Percentiles rank a stretch among this genome's conserved stretches.
Evolutionary conservation across 176 grass and related monocot genomes (phyloP).

Genomic region (Carex pumila): DNA sequence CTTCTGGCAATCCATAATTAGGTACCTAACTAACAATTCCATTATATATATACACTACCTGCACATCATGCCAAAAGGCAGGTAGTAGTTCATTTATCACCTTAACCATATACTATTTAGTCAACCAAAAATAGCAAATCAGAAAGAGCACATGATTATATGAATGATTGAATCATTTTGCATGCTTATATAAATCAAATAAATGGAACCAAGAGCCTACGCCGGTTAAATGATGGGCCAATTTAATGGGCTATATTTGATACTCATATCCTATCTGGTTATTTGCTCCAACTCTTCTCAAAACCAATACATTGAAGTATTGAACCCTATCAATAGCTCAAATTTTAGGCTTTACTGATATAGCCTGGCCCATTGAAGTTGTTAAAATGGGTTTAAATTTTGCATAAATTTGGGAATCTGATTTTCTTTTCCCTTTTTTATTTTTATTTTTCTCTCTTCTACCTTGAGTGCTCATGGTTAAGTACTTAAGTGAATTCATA

Average conservation of each 20-base stretch:
- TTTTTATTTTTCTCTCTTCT: neutral
- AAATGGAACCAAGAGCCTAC: neutral
- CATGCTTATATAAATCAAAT: neutral
- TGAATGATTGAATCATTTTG: neutral
- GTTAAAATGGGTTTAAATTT: neutral
- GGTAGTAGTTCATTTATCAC: neutral
- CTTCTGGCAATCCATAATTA: neutral
- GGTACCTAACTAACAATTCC: neutral
- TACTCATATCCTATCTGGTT: neutral
- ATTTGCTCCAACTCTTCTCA: neutral
- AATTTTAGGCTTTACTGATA: neutral
- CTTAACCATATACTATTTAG: neutral
- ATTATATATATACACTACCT: neutral
- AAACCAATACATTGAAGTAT: neutral
- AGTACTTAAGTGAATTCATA: too few relatives aligned
- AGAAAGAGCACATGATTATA: neutral
- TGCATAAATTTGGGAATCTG: neutral
- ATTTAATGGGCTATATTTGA: neutral
- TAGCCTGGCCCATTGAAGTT: neutral
- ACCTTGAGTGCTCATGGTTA: neutral
- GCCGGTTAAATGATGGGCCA: neutral
- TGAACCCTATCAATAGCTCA: neutral
- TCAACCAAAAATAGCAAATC: neutral
- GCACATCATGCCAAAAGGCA: neutral
- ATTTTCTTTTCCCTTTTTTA: neutral